A percentile compares a stretch with the other conserved stretches of the same genome.
Conservation (phyloP, 108 stramenopile species). For the Nannochloropsis granulata region DNA sequence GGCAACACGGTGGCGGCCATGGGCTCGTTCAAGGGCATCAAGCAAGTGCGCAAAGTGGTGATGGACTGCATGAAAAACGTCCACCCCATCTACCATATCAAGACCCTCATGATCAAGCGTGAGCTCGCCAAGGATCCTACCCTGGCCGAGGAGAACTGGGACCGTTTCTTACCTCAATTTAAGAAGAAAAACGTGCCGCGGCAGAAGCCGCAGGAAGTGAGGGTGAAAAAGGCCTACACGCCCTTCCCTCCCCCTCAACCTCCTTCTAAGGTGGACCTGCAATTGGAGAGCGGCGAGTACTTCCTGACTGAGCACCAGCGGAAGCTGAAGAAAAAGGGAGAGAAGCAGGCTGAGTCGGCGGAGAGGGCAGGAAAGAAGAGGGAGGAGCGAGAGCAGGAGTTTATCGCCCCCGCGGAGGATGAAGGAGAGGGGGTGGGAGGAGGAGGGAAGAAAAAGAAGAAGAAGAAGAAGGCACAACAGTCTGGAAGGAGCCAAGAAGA, state of each 20-base stretch:
- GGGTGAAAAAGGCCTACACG: slow-evolving; percentile 1
- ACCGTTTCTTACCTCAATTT: slow-evolving; percentile 88
- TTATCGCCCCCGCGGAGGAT: not conserved
- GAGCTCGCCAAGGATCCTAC: slow-evolving; percentile 87
- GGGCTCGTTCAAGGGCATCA: slow-evolving; percentile 57
- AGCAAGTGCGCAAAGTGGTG: slow-evolving; percentile 81
- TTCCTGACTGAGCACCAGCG: slow-evolving; percentile 39
- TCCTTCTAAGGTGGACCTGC: slow-evolving; percentile 76
- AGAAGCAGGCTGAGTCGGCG: slow-evolving; percentile 18
- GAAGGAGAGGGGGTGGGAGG: not conserved
- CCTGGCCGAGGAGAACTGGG: slow-evolving; percentile 82
- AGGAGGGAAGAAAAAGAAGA: not conserved
- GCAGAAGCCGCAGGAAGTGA: slow-evolving; percentile 46
- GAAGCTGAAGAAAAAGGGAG: slow-evolving; percentile 4
- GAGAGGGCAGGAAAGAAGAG: slow-evolving; percentile 11
- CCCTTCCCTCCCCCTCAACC: slow-evolving; percentile 2
- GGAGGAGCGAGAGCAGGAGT: slow-evolving; percentile 4
- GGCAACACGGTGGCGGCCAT: slow-evolving; percentile 88
- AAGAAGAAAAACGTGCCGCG: slow-evolving; percentile 88
- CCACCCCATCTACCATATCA: slow-evolving; percentile 98
- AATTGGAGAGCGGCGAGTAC: slow-evolving; percentile 71
- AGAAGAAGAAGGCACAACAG: not conserved
- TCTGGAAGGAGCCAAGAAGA: too few species aligned
- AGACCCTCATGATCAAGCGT: slow-evolving; percentile 95
- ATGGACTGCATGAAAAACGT: slow-evolving; percentile 97